A percentile compares a stretch with the other conserved stretches of the same genome.
Conservation (phyloP, 108 stramenopile species). For the Skeletonema marinoi region DNA sequence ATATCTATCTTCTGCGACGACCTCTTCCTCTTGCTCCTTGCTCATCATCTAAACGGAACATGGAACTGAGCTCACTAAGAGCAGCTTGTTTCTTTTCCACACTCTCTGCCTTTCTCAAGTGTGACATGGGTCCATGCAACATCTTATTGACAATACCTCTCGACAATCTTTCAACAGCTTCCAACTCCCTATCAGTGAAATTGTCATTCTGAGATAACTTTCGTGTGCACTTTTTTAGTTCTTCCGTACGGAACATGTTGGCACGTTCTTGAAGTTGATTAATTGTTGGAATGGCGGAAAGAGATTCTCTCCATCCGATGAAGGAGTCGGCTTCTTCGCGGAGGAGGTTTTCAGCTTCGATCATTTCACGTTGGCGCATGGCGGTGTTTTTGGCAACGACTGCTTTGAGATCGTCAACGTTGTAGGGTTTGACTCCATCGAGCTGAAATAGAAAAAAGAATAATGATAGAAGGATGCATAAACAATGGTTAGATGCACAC, state of each 20-base stretch:
- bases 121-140: conserved; percentile 97
- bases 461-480: background rate
- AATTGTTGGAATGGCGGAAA: conserved; percentile 95
- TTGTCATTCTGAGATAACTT: conserved; percentile 85
- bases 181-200: conserved; percentile 90
- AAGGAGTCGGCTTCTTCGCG: conserved; percentile 89
- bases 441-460: conserved; percentile 44
- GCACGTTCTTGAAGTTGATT: conserved; percentile 95
- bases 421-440: conserved; percentile 87
- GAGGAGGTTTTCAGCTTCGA: conserved; percentile 94
- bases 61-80: conserved; percentile 88
- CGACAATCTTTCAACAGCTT: conserved; percentile 94
- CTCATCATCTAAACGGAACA: conserved; percentile 93
- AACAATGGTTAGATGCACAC: background rate
- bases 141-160: conserved; percentile 98
- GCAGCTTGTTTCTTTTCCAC: conserved; percentile 86
- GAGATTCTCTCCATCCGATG: conserved; percentile 91
- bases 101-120: conserved; percentile 88
- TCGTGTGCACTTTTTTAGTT: conserved; percentile 88
- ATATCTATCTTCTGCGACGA: conserved; percentile 34
- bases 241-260: conserved; percentile 90
- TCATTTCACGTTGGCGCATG: conserved; percentile 96
- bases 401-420: conserved; percentile 98
- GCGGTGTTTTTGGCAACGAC: conserved; percentile 98
- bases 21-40: conserved; percentile 41